Base-by-base conservation (phyloP, 139 green algal genomes). In the Chlamydomonas sphaeroides region DNA sequence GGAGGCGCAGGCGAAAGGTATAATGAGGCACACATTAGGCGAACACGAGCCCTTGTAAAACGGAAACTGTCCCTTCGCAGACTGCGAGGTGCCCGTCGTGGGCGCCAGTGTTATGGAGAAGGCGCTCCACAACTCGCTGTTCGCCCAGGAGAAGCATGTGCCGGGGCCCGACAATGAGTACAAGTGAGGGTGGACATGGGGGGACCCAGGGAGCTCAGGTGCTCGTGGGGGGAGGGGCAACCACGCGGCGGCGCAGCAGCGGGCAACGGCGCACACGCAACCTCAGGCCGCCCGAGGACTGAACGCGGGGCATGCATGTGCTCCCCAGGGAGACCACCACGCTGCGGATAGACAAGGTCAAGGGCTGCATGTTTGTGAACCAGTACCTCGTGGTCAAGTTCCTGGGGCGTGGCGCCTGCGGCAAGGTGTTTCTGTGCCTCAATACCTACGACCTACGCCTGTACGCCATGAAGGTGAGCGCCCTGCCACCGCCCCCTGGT, bases 351-450 rank as follows among this genome's bases (percentile, higher is more conserved):
- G 90, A 92, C 70, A 95, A 93, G 70, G 85, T 95, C 30, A 88
- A 90, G 38, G 94, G 94, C 6, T 93, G 86, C 78, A 95, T 95
- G 68, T 93, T 96, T 84, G 89, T 96, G 21, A 97, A 97, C 65
- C 91, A 96, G 77, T 98, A 96, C 87, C 68, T 96, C 62, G 89
- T 98, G 42, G 88, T 98, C 59, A 95, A 95, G 86, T 96, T 93
- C 84, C 79, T 98, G 42, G 94, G 94, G 21, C 69, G 86, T 23
- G 94, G 94, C 10, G 91, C 91, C 18, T 95, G 87, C 57, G 94
- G 94, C 32, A 93, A 93, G 45, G 94, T 98, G 11, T 96, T 94
- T 85, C 87, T 98, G 32, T 95, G 91, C 91, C 88, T 98, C 70
- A 91, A 95, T 82, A 92, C 93, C 7, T 71, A 89, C 6, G 92